Base-by-base conservation (phyloP, 192 early-diverging fungal species). In the Diversispora epigaea region DNA sequence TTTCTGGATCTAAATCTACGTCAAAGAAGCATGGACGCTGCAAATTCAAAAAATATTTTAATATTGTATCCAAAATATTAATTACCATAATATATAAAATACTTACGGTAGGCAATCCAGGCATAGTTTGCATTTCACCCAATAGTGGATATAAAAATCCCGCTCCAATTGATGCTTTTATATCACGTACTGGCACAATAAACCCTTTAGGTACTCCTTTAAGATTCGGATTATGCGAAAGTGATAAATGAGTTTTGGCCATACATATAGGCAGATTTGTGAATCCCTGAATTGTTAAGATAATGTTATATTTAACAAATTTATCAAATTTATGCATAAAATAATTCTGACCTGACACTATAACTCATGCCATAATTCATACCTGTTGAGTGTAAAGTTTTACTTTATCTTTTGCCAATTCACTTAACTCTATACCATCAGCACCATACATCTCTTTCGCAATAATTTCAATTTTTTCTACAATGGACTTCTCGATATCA, bases 71-170 rank as follows among this genome's bases (percentile, higher is more conserved):
- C 40, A 55, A 71, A 12, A 46, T 8, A 6, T 46, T 12, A 4
- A 66, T 0, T 52, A 17, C 7, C 45, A 9, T 25, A 58, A 58
- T 15, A 25, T 8, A 21, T 49, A 7, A 14, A 47, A 62, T 57
- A 72, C 78, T 56, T 60, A 83, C 83, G 3, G 97, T 98, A 39
- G 95, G 94, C 55, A 98, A 86, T 43, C 97, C 97, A 11, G 97
- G 97, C 91, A 99, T 96, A 25, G 97, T 99, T 78, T 93, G 93
- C 96, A 99, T 98, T 56, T 91, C 89, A 49, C 97, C 97, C 25
- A 94, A 88, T 52, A 99, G 85, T 54, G 97, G 97, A 80, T 97
- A 99, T 39, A 99, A 79, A 85, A 99, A 99, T 22, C 97, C 97
- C 32, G 97, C 97, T 43, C 97, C 97, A 21, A 96, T 94, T 6